Base-by-base conservation (phyloP, 1,139 yeast genomes). In the Yamadazyma triangularis region DNA sequence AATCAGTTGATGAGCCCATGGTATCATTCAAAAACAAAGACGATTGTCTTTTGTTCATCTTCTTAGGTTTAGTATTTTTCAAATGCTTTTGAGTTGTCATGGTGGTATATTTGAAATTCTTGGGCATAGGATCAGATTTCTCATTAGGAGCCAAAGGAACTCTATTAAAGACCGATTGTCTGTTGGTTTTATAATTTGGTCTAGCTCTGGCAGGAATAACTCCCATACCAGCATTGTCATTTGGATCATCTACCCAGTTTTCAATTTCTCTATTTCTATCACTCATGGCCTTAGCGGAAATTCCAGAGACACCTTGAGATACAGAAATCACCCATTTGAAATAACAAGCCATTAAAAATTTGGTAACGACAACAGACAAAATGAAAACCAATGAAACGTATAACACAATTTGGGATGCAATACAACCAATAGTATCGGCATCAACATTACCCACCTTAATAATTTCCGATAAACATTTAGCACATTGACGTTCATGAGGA, bases 341-440 rank as follows among this genome's bases (percentile, higher is more conserved):
- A 55, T 87, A 87, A 55, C 93, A 80, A 0, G 97, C 97, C 60
- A 89, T 68, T 12, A 82, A 35, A 49, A 91, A 91, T 60, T 88
- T 89, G 28, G 70, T 66, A 25, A 77, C 55, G 18, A 88, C 95
- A 35, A 89, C 77, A 1, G 94, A 73, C 37, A 91, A 69, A 49
- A 91, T 89, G 55, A 91, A 86, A 9, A 84, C 80, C 50, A 91
- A 70, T 0, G 96, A 84, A 11, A 82, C 73, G 45, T 79, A 77
- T 40, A 91, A 70, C 2, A 89, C 96, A 28, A 88, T 79, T 39
- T 76, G 68, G 1, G 96, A 86, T 0, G 96, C 95, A 56, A 91
- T 79, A 60, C 98, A 91, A n/a, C 98, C 98, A 49, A 91, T 78
- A 9, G 95, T 79, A 33, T 86, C 88, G 1, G 93, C 77, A 53